Evolutionary conservation across 2,329 filamentous ascomycete genomes (phyloP).

Genomic region (Pseudocercospora crystallina): DNA sequence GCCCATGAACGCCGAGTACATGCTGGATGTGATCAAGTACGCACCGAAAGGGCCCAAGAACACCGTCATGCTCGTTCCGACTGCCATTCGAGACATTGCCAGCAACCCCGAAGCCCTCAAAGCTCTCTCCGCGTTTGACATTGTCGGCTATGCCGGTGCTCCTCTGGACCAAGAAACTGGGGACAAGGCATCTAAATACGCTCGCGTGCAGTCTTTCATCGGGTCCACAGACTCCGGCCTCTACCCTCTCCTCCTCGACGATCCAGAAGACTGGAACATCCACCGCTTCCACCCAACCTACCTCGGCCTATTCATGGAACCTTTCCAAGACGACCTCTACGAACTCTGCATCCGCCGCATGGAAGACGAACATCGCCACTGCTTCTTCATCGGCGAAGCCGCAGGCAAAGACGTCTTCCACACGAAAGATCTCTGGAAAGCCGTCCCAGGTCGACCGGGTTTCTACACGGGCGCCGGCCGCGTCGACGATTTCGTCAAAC

Average conservation of each 20-base stretch:
- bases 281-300: conserved; percentile 11
- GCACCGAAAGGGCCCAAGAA: conserved; percentile 6
- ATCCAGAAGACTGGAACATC: conserved; percentile 17
- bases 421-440: conserved; percentile 17
- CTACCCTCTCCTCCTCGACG: conserved; percentile 13
- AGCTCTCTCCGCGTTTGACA: conserved; percentile 6
- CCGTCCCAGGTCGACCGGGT: conserved; percentile 6
- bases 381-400: conserved; percentile 7
- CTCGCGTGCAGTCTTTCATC: conserved; percentile 15
- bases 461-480: conserved; percentile 14
- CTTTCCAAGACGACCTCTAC: conserved; percentile 5
- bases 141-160: conserved; percentile 12
- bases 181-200: conserved; percentile 10
- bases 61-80: conserved; percentile 9
- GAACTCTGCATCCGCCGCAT: conserved; percentile 15
- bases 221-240: conserved; percentile 16
- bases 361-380: conserved; percentile 5
- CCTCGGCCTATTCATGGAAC: conserved; percentile 12
- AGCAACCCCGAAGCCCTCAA: not conserved
- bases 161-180: conserved; percentile 16
- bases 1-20: conserved; percentile 25
- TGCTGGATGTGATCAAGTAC: conserved; percentile 14
- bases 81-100: conserved; percentile 9
- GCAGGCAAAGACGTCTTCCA: conserved; percentile 10
- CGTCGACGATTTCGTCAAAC: conserved; percentile 22